Conservation (phyloP, 2,329 filamentous ascomycete species). For the Periconia sp. region DNA sequence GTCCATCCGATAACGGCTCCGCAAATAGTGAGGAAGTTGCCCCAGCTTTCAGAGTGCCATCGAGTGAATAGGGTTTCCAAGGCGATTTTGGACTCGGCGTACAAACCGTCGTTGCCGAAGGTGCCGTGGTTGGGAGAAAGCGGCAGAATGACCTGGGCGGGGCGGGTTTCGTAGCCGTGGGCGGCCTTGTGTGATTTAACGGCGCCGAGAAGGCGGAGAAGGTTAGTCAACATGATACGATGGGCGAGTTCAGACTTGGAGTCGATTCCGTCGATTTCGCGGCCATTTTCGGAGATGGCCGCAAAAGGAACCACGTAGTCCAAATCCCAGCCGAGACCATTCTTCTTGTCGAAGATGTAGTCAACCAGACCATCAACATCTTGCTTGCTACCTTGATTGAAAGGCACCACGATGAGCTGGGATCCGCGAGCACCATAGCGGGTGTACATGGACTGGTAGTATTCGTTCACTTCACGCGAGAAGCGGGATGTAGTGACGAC, state of each 20-base stretch:
- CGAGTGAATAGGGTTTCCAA: conserved; percentile 97
- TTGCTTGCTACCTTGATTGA: conserved; percentile 98
- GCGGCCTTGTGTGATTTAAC: conserved; percentile 90
- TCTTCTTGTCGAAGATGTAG: conserved; percentile 97
- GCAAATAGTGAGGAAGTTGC: conserved; percentile 95
- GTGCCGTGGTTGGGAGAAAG: conserved; percentile 98
- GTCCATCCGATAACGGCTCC: conserved; percentile 99
- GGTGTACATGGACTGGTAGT: conserved; percentile 98
- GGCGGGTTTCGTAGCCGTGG: conserved; percentile 89
- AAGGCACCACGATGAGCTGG: conserved; percentile 95
- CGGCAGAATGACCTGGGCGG: conserved; percentile 93
- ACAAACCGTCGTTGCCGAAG: conserved; percentile 95
- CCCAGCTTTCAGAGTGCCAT: conserved; percentile 98
- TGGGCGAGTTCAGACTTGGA: conserved; percentile 97
- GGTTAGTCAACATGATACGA: conserved; percentile 98
- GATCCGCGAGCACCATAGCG: conserved; percentile 91
- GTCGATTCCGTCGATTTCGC: conserved; percentile 95
- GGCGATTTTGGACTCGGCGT: conserved; percentile 96
- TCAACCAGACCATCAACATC: conserved; percentile 91
- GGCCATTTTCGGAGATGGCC: conserved; percentile 95
- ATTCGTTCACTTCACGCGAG: conserved; percentile 96
- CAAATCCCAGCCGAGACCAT: conserved; percentile 95
- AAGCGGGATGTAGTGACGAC: conserved; percentile 95
- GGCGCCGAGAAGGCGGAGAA: conserved; percentile 83
- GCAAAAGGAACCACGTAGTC: conserved; percentile 96